Conservation (phyloP, 2,329 filamentous ascomycete species). For the Colletotrichum australisinense region DNA sequence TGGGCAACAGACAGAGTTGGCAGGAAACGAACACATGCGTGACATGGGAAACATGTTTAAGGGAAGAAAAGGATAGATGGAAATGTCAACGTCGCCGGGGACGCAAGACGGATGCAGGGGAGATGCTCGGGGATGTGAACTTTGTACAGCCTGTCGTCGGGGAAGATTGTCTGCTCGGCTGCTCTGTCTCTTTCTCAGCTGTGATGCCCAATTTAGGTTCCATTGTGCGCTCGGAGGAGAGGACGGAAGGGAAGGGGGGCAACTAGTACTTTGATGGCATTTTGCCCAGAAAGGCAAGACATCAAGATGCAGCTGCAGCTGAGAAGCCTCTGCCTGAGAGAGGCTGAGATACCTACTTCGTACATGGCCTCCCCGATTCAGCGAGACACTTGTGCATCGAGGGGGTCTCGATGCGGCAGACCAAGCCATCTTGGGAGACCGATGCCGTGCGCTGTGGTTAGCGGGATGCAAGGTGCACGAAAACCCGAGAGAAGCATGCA, state of each 20-base stretch:
- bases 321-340: background rate
- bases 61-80: background rate
- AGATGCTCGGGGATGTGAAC: background rate
- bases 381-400: background rate
- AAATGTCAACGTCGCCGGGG: conserved; percentile 26
- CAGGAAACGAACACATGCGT: background rate
- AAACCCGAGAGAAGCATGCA: background rate
- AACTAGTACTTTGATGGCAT: background rate
- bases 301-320: background rate
- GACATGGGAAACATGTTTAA: background rate
- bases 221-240: background rate
- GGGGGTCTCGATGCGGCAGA: background rate
- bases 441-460: background rate
- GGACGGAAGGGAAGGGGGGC: no score
- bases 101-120: background rate
- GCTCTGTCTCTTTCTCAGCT: background rate
- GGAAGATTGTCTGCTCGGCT: background rate
- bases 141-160: background rate
- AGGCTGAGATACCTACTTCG: background rate
- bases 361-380: background rate
- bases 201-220: background rate
- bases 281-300: background rate
- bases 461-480: background rate
- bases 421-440: background rate
- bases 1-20: background rate